Conservation (phyloP, 192 early-diverging fungal genomes). For the Backusella morwellensis region DNA sequence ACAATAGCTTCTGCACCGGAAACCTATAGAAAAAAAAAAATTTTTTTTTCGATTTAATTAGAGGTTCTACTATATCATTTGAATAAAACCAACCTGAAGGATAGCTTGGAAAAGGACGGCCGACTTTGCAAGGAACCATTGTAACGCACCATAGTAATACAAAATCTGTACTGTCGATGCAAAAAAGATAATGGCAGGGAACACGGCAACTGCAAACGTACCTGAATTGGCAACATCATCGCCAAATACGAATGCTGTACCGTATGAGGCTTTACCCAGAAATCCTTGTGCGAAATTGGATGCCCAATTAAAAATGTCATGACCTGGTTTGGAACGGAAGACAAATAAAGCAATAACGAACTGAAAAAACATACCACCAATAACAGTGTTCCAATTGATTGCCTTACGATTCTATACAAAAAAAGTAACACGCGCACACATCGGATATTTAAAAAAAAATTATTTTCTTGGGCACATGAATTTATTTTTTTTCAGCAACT, state of each 20-base stretch:
- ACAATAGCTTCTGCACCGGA: slow-evolving; percentile 85
- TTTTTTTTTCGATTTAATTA: too few species aligned
- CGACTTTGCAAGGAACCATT: slow-evolving; percentile 70
- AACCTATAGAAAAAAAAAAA: background rate
- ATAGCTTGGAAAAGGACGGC: slow-evolving; percentile 62
- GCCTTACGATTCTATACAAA: slow-evolving; percentile 44
- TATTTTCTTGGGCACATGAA: background rate
- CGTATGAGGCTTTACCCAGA: slow-evolving; percentile 64
- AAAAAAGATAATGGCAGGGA: slow-evolving; percentile 90
- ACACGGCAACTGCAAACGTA: slow-evolving; percentile 67
- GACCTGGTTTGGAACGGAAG: slow-evolving; percentile 68
- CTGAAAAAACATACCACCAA: slow-evolving; percentile 71
- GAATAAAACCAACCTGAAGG: slow-evolving; percentile 51
- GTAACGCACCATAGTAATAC: slow-evolving; percentile 81
- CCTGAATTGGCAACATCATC: slow-evolving; percentile 39
- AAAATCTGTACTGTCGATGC: slow-evolving; percentile 80
- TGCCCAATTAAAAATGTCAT: slow-evolving; percentile 72
- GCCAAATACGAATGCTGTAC: slow-evolving; percentile 72
- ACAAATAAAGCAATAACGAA: slow-evolving; percentile 80
- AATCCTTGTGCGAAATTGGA: slow-evolving; percentile 54
- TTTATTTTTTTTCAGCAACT: background rate
- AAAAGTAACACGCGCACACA: background rate
- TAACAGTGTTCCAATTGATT: slow-evolving; percentile 77
- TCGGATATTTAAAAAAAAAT: background rate
- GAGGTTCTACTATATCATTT: too few species aligned